A percentile compares a stretch with the other conserved stretches of the same genome.
These are phyloP conservation scores for Podaxis mareebaensis DNA, from an alignment of 768 basidiomycete species.

Conservation along the genomic window DNA sequence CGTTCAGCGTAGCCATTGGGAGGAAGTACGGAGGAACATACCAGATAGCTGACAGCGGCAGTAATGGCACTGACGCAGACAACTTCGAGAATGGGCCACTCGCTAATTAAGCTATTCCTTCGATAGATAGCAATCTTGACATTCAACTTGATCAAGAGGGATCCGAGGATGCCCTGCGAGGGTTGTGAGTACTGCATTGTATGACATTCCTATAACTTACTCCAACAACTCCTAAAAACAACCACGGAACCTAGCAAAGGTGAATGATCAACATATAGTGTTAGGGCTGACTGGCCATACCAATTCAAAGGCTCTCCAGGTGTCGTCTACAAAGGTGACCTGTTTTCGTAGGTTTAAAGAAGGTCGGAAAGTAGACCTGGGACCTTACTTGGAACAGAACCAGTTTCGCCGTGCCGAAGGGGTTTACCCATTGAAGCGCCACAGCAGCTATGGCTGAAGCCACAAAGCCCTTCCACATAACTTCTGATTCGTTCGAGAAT, in stretches of 20 bases:
- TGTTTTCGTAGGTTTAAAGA: constrained; percentile 20
- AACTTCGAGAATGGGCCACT: constrained; percentile 70
- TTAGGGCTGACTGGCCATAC: constrained; percentile 33
- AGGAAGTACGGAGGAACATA: constrained; percentile 28
- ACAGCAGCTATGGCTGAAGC: constrained; percentile 86
- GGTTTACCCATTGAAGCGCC: constrained; percentile 81
- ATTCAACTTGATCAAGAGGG: constrained; percentile 66
- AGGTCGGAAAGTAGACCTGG: background rate
- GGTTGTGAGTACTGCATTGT: constrained; percentile 7
- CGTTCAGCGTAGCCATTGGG: constrained; percentile 1
- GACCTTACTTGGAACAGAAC: constrained; percentile 69
- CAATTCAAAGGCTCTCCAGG: constrained; percentile 74
- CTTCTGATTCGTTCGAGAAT: constrained; percentile 71
- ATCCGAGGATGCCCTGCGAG: constrained; percentile 61
- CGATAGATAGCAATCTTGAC: constrained; percentile 64
- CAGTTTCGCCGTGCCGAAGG: constrained; percentile 82
- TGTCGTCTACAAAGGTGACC: constrained; percentile 59
- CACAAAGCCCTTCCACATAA: constrained; percentile 87
- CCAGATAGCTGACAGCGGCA: constrained; percentile 70
- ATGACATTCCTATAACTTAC: constrained; percentile 33
- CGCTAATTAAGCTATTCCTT: constrained; percentile 49
- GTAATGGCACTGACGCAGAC: constrained; percentile 62
- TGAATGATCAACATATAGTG: background rate
- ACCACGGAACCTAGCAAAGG: constrained; percentile 62
- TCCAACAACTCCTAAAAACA: constrained; percentile 61